Conservation (phyloP, 2,329 filamentous ascomycete species). For the Dendrostoma leiphaemia region DNA sequence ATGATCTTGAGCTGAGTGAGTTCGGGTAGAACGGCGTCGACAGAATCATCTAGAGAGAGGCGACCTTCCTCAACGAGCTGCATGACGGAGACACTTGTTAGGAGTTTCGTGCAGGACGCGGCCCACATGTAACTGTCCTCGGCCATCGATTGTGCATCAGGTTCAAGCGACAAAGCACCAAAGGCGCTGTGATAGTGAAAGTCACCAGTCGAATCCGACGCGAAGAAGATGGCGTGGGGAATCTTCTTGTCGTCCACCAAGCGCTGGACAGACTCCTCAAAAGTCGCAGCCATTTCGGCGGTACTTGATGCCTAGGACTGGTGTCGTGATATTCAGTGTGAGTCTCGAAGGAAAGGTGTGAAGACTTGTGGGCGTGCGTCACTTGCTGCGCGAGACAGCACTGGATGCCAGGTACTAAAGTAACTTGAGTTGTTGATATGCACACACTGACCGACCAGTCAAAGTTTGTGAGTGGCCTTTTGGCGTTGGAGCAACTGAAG, state of each 20-base stretch:
- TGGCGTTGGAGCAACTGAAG: too few relatives aligned
- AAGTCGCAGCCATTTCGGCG: conserved; percentile 22
- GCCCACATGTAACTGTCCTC: conserved; percentile 36
- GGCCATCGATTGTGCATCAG: conserved; percentile 34
- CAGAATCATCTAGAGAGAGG: conserved; percentile 43
- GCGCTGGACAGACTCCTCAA: conserved; percentile 36
- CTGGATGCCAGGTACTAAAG: too few relatives aligned
- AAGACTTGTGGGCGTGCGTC: not conserved
- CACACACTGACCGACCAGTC: too few relatives aligned
- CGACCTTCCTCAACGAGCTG: conserved; percentile 53
- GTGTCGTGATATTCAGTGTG: not conserved
- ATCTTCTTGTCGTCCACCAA: conserved; percentile 43
- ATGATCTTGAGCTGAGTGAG: conserved; percentile 47
- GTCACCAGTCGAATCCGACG: conserved; percentile 34
- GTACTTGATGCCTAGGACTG: not conserved
- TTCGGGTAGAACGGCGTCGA: conserved; percentile 44
- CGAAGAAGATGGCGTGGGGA: conserved; percentile 41
- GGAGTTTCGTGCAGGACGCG: conserved; percentile 41
- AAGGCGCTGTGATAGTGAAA: conserved; percentile 40
- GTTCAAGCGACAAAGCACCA: conserved; percentile 38
- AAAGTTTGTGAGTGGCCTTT: too few relatives aligned
- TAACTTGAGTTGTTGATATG: too few relatives aligned
- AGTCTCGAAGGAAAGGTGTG: not conserved
- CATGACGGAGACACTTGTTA: conserved; percentile 51
- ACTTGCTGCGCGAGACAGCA: too few relatives aligned